Conservation (phyloP, 176 grass and related monocot species). For the Guadua angustifolia region DNA sequence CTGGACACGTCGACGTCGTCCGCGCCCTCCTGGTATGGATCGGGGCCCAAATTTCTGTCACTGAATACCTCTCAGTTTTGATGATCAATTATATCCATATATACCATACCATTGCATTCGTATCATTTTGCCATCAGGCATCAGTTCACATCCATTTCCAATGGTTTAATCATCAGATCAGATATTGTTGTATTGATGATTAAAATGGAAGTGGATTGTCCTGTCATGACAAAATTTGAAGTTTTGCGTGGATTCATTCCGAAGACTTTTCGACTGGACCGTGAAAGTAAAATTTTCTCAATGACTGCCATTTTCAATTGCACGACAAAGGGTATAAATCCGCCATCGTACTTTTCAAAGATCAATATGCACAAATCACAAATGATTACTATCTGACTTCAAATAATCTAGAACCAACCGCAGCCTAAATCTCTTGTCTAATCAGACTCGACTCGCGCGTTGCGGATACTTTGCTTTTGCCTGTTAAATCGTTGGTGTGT, state of each 20-base stretch:
- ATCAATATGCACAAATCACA: not conserved
- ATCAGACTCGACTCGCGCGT: not conserved
- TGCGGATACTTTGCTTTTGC: not conserved
- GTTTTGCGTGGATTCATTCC: not conserved
- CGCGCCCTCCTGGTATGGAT: conserved; percentile 42
- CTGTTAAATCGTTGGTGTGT: conserved; percentile 17
- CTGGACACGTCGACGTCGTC: conserved; percentile 43
- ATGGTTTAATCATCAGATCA: not conserved
- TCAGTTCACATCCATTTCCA: not conserved
- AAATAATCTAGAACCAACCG: not conserved
- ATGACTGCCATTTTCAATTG: not conserved
- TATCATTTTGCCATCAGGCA: not conserved
- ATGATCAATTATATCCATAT: not conserved
- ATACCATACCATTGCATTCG: not conserved
- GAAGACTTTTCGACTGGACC: too few species aligned
- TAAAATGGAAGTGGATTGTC: not conserved
- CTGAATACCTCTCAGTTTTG: not conserved
- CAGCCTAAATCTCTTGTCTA: not conserved
- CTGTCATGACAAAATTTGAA: not conserved
- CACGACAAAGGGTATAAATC: not conserved
- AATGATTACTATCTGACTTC: not conserved
- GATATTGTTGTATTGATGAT: not conserved
- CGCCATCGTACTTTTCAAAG: not conserved
- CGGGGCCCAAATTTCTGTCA: not conserved
- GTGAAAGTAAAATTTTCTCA: not conserved